Evolutionary conservation across 352 stramenopile genomes (phyloP), one percentile per base, ranked within the genome.

Genomic region (Phytophthora foliorum): DNA sequence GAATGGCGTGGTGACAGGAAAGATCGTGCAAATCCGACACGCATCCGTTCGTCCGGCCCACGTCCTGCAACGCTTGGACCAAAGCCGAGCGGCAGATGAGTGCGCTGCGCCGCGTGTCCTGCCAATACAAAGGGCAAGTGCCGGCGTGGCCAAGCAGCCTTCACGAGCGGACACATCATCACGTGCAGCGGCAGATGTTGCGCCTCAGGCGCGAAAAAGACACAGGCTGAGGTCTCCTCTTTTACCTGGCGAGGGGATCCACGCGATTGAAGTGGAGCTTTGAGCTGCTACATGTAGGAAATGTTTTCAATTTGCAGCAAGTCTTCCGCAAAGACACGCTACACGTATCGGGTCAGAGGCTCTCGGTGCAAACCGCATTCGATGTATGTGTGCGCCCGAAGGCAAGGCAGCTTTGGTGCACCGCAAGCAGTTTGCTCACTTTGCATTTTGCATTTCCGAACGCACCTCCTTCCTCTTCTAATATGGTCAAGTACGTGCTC

Each of bases 401-500:
- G 5, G 2, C 25, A 29, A 29, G 2, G 25, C 25, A 6, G 25
- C 25, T 29, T 29, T 29, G 3, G 25, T 29, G 25, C 25, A 29
- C 25, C 25, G 25, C 25, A 29, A 29, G 25, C 25, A 29, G 25
- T 29, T 29, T n/a, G n/a, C 64, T 58, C 57, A 66, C 48, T 66
- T 58, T 66, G 48, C 36, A 45, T 53, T 66, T 62, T 38, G 49
- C 56, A 60, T 58, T 1, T n/a, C n/a, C n/a, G n/a, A n/a, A n/a
- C n/a, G n/a, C n/a, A n/a, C n/a, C 32, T 44, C 27, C 13, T 27
- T 19, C 27, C 32, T 21, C 25, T 22, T 32, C 22, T 25, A 56
- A 25, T 32, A 76, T 76, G 68, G 52, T 63, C 62, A 76, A 76
- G 62, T 72, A 64, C 68, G 68, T 76, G 51, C 57, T 76, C 27